These are phyloP conservation scores for Tylopilus sp. DNA, from an alignment of 768 basidiomycete genomes.

Conservation along the genomic window DNA sequence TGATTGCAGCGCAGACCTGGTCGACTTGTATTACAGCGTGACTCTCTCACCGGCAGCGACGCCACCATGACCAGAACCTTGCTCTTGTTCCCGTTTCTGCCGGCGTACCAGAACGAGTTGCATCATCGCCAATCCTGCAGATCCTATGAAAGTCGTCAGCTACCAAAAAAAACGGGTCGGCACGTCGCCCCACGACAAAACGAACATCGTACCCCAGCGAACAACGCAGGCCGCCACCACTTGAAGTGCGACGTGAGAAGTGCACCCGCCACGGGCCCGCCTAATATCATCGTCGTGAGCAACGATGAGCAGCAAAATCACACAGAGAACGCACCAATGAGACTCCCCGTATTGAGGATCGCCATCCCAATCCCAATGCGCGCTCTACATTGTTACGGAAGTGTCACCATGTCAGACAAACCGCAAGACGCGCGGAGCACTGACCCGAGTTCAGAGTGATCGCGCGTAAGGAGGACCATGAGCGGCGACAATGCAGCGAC, in stretches of 20 bases:
- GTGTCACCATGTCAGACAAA: neutral
- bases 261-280: slow-evolving; percentile 56
- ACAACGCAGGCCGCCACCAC: slow-evolving; percentile 57
- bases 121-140: slow-evolving; percentile 2
- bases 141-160: slow-evolving; percentile 7
- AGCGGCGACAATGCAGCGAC: slow-evolving; percentile 41
- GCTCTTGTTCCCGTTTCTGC: no score
- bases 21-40: no score
- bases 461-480: slow-evolving; percentile 41
- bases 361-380: slow-evolving; percentile 24
- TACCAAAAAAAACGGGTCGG: slow-evolving; percentile 1
- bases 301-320: neutral
- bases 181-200: no score
- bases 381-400: slow-evolving; percentile 11
- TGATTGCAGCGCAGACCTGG: no score
- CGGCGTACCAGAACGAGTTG: slow-evolving; percentile 6
- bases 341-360: slow-evolving; percentile 14
- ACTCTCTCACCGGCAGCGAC: no score
- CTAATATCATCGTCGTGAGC: slow-evolving; percentile 24
- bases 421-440: neutral
- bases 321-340: slow-evolving; percentile 17
- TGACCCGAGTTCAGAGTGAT: slow-evolving; percentile 50
- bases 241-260: slow-evolving; percentile 48
- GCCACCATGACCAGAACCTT: no score
- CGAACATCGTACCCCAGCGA: slow-evolving; percentile 37